Conservation (phyloP, 2,329 filamentous ascomycete species). For the Monascus ruber region DNA sequence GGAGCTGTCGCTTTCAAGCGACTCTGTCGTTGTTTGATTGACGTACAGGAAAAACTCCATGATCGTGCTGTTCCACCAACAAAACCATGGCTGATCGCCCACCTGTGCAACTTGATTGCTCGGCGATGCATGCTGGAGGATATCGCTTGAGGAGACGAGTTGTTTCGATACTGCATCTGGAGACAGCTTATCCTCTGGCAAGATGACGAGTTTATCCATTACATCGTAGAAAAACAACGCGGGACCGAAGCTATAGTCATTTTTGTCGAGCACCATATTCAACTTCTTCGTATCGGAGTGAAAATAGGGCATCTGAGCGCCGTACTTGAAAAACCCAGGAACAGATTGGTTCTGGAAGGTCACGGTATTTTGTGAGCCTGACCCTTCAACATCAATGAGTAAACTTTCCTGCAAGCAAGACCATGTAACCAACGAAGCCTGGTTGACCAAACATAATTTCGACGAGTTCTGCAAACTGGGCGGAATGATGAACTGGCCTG, state of each 20-base stretch:
- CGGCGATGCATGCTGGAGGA: slow-evolving; percentile 12
- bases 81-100: slow-evolving; percentile 58
- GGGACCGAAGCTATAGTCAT: slow-evolving; percentile 45
- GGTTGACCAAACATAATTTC: slow-evolving; percentile 38
- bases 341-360: slow-evolving; percentile 28
- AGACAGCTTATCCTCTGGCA: slow-evolving; percentile 27
- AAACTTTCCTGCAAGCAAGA: slow-evolving; percentile 32
- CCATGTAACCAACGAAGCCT: slow-evolving; percentile 39
- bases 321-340: slow-evolving; percentile 42
- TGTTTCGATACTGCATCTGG: slow-evolving; percentile 18
- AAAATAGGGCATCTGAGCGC: slow-evolving; percentile 48
- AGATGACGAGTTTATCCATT: slow-evolving; percentile 55
- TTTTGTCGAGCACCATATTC: slow-evolving; percentile 46
- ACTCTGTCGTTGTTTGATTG: slow-evolving; percentile 35
- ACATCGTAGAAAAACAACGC: slow-evolving; percentile 52
- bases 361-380: slow-evolving; percentile 18
- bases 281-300: slow-evolving; percentile 34
- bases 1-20: slow-evolving; percentile 6
- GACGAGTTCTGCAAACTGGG: slow-evolving; percentile 37
- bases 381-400: slow-evolving; percentile 20
- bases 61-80: slow-evolving; percentile 56
- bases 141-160: slow-evolving; percentile 13
- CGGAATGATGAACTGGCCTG: slow-evolving; percentile 40
- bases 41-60: slow-evolving; percentile 58
- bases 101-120: slow-evolving; percentile 35